Evolutionary conservation across 345 rosid species (phyloP).

Genomic region (Eucalyptus tenuipes): DNA sequence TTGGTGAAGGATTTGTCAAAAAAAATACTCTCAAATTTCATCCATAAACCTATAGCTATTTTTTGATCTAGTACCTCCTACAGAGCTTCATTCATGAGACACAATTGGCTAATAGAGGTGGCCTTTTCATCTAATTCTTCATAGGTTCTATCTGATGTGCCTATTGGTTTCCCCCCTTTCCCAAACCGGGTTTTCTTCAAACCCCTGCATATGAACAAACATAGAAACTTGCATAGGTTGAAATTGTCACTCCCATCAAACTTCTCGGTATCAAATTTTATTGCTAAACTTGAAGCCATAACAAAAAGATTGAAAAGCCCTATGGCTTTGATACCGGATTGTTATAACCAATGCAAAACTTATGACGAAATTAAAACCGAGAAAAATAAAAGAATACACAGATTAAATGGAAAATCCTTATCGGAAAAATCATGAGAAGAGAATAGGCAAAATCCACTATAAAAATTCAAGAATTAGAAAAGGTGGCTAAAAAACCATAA

Average conservation of each 20-base stretch:
- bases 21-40: neutral
- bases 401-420: neutral
- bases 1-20: neutral
- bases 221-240: neutral
- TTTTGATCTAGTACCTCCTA: neutral
- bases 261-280: neutral
- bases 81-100: neutral
- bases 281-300: neutral
- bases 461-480: neutral
- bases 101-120: neutral
- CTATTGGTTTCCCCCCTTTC: neutral
- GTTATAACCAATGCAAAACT: neutral
- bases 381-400: neutral
- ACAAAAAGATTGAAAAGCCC: neutral
- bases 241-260: neutral
- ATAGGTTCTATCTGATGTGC: neutral
- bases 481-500: neutral
- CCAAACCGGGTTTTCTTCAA: neutral
- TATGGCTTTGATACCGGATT: neutral
- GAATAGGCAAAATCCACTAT: neutral
- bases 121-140: neutral
- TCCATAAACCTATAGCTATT: neutral
- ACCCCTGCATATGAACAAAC: neutral
- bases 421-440: neutral
- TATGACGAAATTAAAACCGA: fast-evolving